Conservation (phyloP, 1,139 yeast species). For the Meyerozyma athensensis region DNA sequence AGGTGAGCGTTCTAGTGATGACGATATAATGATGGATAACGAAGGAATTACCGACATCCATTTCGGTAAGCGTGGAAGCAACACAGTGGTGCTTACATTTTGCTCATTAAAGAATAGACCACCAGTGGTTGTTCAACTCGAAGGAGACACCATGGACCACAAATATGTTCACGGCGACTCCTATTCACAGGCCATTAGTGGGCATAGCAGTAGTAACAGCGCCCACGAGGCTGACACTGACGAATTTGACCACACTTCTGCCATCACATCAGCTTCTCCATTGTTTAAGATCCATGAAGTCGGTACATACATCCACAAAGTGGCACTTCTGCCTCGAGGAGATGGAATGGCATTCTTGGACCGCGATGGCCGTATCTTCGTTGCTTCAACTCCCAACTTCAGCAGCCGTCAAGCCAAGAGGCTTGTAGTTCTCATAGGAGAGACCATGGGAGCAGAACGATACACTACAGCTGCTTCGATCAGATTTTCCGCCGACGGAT, state of each 20-base stretch:
- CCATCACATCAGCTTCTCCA: constrained; percentile 29
- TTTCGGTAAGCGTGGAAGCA: constrained; percentile 41
- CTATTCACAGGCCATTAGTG: constrained; percentile 12
- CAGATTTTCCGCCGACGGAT: constrained; percentile 75
- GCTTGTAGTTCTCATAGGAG: constrained; percentile 68
- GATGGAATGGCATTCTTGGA: constrained; percentile 80
- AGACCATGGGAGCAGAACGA: constrained; percentile 69
- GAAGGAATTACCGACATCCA: constrained; percentile 88
- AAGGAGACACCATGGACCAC: constrained; percentile 32
- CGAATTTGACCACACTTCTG: constrained; percentile 14
- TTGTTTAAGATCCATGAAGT: constrained; percentile 61
- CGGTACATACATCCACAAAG: constrained; percentile 73
- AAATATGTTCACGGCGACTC: constrained; percentile 5
- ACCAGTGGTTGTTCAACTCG: constrained; percentile 31
- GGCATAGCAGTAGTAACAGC: constrained; percentile 14
- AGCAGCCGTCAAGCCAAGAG: constrained; percentile 23
- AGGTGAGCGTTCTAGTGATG: constrained; percentile 14
- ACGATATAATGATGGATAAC: constrained; percentile 50
- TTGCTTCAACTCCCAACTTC: constrained; percentile 61
- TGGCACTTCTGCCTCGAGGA: constrained; percentile 78
- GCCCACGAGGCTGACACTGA: constrained; percentile 8
- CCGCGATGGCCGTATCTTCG: constrained; percentile 68
- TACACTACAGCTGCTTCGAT: constrained; percentile 71
- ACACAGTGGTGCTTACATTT: constrained; percentile 33
- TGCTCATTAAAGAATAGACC: constrained; percentile 36